These are phyloP conservation scores for Colletotrichum coccodes DNA, from an alignment of 2,329 filamentous ascomycete species.

Conservation along the genomic window DNA sequence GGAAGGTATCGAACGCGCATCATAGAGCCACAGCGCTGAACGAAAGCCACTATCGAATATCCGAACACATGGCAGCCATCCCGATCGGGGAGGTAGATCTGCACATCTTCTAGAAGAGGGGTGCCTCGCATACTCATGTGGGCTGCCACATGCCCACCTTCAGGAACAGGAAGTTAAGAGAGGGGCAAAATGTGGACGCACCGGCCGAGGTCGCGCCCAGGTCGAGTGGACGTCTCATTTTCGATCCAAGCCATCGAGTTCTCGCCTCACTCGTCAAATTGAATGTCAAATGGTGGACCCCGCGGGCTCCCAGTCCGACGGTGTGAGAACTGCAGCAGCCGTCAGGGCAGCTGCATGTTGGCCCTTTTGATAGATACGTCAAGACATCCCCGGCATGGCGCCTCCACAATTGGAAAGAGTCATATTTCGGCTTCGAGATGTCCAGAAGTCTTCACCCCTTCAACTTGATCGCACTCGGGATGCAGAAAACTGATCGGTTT, in stretches of 20 bases:
- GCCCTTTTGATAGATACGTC: too few species aligned
- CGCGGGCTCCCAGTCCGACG: not conserved
- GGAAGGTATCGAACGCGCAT: not conserved
- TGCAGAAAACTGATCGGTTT: too few species aligned
- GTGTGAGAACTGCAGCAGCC: not conserved
- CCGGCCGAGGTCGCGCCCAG: not conserved
- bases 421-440: not conserved
- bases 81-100: constrained; percentile 13
- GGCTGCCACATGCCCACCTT: not conserved
- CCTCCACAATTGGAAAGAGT: not conserved
- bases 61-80: not conserved
- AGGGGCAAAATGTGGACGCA: not conserved
- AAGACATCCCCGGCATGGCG: not conserved
- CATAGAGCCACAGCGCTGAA: not conserved
- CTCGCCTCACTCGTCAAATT: not conserved
- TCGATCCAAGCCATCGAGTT: not conserved
- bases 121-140: not conserved
- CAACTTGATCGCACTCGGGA: too few species aligned
- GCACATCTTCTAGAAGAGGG: not conserved
- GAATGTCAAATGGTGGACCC: not conserved
- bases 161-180: not conserved
- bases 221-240: not conserved
- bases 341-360: not conserved
- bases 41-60: not conserved
- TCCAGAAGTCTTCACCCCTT: not conserved